Conservation (phyloP, 2,329 filamentous ascomycete species). For the Trichoderma breve region DNA sequence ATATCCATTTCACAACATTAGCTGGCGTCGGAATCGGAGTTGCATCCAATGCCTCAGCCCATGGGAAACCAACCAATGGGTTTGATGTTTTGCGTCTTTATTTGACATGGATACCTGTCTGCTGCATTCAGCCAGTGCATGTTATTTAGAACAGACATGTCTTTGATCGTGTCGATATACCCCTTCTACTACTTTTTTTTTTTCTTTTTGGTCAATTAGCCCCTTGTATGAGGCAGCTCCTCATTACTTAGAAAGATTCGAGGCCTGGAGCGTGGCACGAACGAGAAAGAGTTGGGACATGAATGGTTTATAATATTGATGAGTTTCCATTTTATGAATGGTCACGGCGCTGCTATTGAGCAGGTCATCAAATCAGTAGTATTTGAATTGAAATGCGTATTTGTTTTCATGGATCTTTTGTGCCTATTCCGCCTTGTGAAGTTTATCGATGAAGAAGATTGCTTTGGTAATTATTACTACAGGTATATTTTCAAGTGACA, state of each 20-base stretch:
- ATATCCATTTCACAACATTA: constrained; percentile 4
- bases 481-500: neutral
- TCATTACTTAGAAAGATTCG: neutral
- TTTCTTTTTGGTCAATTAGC: neutral
- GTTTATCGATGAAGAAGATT: neutral
- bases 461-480: neutral
- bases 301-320: neutral
- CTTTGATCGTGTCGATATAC: constrained; percentile 10
- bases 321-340: neutral
- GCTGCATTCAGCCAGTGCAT: constrained; percentile 2
- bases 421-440: neutral
- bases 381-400: constrained; percentile 14
- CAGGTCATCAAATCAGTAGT: constrained; percentile 2
- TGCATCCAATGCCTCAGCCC: neutral
- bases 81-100: constrained; percentile 1
- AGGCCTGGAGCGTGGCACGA: constrained; percentile 4
- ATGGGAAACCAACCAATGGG: neutral
- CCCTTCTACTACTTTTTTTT: neutral
- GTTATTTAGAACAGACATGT: constrained; percentile 9
- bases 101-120: neutral
- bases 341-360: neutral
- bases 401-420: neutral
- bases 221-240: neutral
- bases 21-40: neutral
- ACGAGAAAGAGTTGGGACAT: constrained; percentile 17